Base-by-base conservation (phyloP, 371 early-diverging fungal species). In the Mucor irregularis region DNA sequence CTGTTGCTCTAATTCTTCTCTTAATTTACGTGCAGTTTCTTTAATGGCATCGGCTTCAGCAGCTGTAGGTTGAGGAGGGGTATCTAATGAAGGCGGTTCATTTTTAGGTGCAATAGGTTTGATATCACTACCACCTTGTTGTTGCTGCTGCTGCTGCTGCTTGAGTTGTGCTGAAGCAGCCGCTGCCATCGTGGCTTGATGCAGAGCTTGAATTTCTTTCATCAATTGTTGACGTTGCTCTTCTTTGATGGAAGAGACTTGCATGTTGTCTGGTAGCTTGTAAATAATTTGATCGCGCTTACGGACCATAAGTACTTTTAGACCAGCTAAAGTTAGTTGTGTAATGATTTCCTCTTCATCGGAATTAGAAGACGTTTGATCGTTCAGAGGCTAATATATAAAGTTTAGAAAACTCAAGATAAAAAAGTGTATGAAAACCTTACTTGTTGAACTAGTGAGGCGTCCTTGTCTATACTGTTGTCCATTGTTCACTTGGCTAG, bases 281-380 rank as follows among this genome's bases (percentile, higher is more conserved):
- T 85, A 85, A 16, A 85, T 78, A 54, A 85, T 82, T 42, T 83
- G 84, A 61, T 83, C 83, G 37, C 73, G 70, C 22, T 81, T 81
- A 21, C 74, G 76, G 21, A 83, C 72, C 80, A 83, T 83, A 5
- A 83, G 59, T 7, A 85, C 85, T 30, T 76, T 79, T 42, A 85
- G 46, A 7, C 85, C 85, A 16, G 84, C 83, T 45, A 85, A 61
- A 14, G 80, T 80, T 25, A 84, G 65, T 53, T 81, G 74, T 0
- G 80, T 81, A 33, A 84, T 80, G 16, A 76, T 60, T 39, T 82
- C 75, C 33, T 74, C 78, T 37, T 72, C 74, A n/a, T 60, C 53
- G 24, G 34, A 35, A 22, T 45, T 21, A 13, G 31, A 46, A 9
- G 47, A 25, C 14, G 35, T 44, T 31, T 5, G 31, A 31, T 31